Percentiles rank a stretch among this genome's conserved stretches.
phyloP scores from a whole-genome alignment of 306 rosid genomes.

The Gastrolobium bilobum region DNA sequence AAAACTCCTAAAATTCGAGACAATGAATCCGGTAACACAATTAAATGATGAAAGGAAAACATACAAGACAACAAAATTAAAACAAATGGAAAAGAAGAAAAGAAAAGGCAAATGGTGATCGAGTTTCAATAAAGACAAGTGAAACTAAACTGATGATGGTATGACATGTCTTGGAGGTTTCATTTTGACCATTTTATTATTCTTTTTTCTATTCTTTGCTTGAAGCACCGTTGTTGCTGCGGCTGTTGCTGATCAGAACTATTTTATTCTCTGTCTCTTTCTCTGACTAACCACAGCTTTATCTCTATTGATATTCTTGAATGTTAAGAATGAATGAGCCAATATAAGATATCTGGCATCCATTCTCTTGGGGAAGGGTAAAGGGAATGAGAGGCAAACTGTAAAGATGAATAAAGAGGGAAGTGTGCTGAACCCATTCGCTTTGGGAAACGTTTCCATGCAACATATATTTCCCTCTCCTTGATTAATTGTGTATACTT shows the following conservation, averaged over 20 bases:
- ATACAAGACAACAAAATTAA: too few species aligned
- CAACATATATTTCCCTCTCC: constrained; percentile 52
- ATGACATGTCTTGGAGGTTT: constrained; percentile 82
- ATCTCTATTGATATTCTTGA: constrained; percentile 14
- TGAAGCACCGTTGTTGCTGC: constrained; percentile 48
- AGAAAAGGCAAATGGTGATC: constrained; percentile 75
- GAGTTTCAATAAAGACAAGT: constrained; percentile 96
- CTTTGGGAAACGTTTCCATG: constrained; percentile 94
- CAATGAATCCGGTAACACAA: too few species aligned
- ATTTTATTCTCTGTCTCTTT: constrained; percentile 36
- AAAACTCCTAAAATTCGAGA: too few species aligned
- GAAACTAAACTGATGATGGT: constrained; percentile 70
- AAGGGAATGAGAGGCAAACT: constrained; percentile 77
- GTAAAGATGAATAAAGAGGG: constrained; percentile 77
- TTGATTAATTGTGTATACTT: constrained; percentile 52
- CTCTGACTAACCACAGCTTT: constrained; percentile 41
- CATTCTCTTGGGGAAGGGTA: constrained; percentile 99
- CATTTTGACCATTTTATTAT: constrained; percentile 92
- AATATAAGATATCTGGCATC: constrained; percentile 63
- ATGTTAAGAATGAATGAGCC: constrained; percentile 38
- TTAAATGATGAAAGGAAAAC: too few species aligned
- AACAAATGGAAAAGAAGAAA: constrained; percentile 15
- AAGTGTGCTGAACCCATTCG: constrained; percentile 76
- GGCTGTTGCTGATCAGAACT: constrained; percentile 63
- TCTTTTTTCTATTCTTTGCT: constrained; percentile 54